phyloP scores from a whole-genome alignment of 139 green algal genomes.

The Nannochloris sp. region DNA sequence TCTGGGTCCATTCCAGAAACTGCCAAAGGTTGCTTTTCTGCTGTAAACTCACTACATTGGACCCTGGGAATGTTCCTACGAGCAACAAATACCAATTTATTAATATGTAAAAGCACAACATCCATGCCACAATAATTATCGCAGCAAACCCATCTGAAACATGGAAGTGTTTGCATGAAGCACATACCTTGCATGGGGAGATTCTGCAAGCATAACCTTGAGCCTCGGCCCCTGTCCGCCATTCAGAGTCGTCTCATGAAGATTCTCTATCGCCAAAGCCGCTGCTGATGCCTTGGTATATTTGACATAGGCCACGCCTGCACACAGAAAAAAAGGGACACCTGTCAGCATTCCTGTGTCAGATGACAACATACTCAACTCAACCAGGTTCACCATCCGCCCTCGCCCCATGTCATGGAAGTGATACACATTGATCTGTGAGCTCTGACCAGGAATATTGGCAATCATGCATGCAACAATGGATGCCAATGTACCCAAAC shows the following conservation, averaged over 20 bases:
- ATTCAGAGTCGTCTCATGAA: constrained; percentile 79
- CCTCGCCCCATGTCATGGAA: neutral
- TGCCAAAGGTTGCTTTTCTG: no score
- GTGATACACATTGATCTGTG: neutral
- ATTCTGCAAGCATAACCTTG: constrained; percentile 83
- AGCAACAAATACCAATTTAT: no score
- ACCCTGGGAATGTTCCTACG: no score
- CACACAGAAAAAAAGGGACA: neutral
- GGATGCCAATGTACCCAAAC: no score
- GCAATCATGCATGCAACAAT: neutral
- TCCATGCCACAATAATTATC: no score
- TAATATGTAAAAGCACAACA: no score
- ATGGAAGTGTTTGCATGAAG: no score
- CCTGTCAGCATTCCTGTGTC: neutral
- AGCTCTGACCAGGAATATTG: neutral
- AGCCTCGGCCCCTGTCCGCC: constrained; percentile 72
- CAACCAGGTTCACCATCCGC: neutral
- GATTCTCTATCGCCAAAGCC: constrained; percentile 67
- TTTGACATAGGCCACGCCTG: constrained; percentile 80
- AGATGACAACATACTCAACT: constrained; percentile 3
- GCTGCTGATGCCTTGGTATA: constrained; percentile 69
- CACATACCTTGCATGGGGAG: constrained; percentile 39
- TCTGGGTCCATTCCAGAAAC: constrained; percentile 55
- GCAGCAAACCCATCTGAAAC: no score
- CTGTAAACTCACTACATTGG: no score